These are phyloP conservation scores for Kwoniella newhampshirensis DNA, from an alignment of 768 basidiomycete species.

Conservation along the genomic window DNA sequence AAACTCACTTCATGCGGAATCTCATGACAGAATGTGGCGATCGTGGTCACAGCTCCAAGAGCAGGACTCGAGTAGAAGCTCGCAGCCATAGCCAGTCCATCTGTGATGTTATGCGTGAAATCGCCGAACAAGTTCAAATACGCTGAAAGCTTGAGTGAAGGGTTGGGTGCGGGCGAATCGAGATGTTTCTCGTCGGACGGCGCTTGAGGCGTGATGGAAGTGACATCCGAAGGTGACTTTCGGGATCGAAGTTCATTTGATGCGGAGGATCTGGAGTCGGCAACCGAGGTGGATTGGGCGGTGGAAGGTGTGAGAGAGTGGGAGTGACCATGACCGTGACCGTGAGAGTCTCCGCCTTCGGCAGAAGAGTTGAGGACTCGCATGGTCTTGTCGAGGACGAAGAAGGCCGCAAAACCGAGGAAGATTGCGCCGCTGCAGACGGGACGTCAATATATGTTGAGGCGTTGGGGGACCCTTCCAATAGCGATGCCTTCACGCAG, in stretches of 20 bases:
- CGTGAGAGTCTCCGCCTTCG: conserved; percentile 57
- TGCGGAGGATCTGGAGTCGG: neutral
- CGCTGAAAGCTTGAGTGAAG: conserved; percentile 70
- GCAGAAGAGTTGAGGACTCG: conserved; percentile 71
- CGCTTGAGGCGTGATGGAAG: conserved; percentile 15
- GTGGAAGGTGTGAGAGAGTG: conserved; percentile 45
- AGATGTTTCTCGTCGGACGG: conserved; percentile 6
- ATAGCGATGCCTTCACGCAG: no score
- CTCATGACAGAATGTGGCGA: conserved; percentile 92
- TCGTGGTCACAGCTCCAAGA: conserved; percentile 89
- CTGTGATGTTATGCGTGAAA: conserved; percentile 92
- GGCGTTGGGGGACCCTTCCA: no score
- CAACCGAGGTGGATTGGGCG: conserved; percentile 50
- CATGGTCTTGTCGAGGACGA: conserved; percentile 88
- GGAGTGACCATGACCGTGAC: conserved; percentile 57
- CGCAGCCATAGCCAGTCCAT: conserved; percentile 91
- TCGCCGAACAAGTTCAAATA: conserved; percentile 91
- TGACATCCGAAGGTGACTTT: conserved; percentile 40
- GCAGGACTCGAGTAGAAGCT: conserved; percentile 95
- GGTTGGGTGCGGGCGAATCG: conserved; percentile 18
- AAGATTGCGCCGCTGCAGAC: conserved; percentile 63
- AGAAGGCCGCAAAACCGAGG: conserved; percentile 82
- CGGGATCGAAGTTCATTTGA: conserved; percentile 48
- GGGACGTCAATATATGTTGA: neutral
- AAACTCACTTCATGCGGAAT: conserved; percentile 74